These are phyloP conservation scores for Malus sieversii DNA, from an alignment of 306 rosid species.

Conservation along the genomic window DNA sequence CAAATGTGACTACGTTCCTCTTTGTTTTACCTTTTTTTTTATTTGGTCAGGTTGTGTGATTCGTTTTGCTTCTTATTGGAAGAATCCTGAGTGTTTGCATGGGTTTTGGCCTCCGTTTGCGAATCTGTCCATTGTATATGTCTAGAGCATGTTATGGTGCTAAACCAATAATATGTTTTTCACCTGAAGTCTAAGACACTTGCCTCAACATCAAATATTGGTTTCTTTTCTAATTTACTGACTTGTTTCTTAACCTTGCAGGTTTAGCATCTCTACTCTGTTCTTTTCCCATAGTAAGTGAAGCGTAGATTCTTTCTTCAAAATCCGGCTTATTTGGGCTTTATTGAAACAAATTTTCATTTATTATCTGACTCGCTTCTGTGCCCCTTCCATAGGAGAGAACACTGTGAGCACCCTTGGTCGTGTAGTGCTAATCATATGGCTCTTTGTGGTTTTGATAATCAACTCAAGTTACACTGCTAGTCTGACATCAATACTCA, in stretches of 20 bases:
- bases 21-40: background rate
- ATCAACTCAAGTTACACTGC: constrained; percentile 96
- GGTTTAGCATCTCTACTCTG: constrained; percentile 95
- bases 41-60: background rate
- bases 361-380: constrained; percentile 15
- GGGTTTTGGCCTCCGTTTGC: background rate
- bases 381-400: constrained; percentile 58
- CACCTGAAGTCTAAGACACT: background rate
- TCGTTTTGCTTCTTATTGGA: background rate
- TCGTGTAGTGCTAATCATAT: constrained; percentile 69
- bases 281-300: constrained; percentile 93
- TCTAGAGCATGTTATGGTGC: background rate
- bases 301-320: background rate
- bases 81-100: background rate
- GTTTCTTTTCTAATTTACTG: constrained; percentile 18
- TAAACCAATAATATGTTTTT: background rate
- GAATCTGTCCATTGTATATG: background rate
- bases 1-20: background rate
- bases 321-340: background rate
- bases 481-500: constrained; percentile 95
- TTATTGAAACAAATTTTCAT: background rate
- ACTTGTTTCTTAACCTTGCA: constrained; percentile 45
- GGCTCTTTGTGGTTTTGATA: constrained; percentile 96
- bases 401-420: constrained; percentile 88
- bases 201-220: background rate